Evolutionary conservation across 805 yeast genomes (phyloP).

Genomic region (Zygotorulaspora sp.): DNA sequence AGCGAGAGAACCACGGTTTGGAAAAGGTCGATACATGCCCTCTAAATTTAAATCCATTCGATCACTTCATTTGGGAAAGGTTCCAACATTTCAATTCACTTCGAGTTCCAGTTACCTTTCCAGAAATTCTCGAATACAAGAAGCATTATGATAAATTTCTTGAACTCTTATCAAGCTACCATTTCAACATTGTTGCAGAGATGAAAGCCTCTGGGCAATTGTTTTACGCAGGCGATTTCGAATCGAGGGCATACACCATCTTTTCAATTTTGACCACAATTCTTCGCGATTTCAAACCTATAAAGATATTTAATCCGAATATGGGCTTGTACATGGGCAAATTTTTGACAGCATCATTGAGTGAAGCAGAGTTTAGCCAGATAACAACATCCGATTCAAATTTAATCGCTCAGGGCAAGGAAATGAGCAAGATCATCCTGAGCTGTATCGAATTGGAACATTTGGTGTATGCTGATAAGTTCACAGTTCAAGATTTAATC

Average conservation of each 20-base stretch:
- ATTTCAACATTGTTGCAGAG: conserved; percentile 18
- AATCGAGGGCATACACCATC: conserved; percentile 13
- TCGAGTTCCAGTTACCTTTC: conserved; percentile 8
- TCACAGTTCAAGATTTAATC: conserved; percentile 5
- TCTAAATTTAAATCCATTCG: conserved; percentile 19
- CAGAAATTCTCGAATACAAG: conserved; percentile 15
- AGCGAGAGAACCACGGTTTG: neutral
- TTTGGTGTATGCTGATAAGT: conserved; percentile 12
- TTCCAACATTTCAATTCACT: conserved; percentile 9
- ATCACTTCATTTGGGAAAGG: conserved; percentile 20
- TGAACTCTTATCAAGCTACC: conserved; percentile 15
- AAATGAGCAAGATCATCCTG: conserved; percentile 7
- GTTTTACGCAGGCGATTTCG: conserved; percentile 3
- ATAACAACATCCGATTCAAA: neutral
- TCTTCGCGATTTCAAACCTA: conserved; percentile 14
- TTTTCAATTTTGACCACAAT: conserved; percentile 14
- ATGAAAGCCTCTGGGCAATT: conserved; percentile 14
- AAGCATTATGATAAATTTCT: conserved; percentile 21
- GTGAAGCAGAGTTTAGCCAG: neutral
- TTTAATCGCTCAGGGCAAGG: conserved; percentile 1
- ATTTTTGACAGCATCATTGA: conserved; percentile 1
- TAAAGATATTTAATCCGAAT: conserved; percentile 22
- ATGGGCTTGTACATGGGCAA: conserved; percentile 8
- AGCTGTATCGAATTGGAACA: conserved; percentile 12
- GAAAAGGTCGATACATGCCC: neutral